phyloP scores from a whole-genome alignment of 1,284 basidiomycete species.

The Moesziomyces sp. region DNA sequence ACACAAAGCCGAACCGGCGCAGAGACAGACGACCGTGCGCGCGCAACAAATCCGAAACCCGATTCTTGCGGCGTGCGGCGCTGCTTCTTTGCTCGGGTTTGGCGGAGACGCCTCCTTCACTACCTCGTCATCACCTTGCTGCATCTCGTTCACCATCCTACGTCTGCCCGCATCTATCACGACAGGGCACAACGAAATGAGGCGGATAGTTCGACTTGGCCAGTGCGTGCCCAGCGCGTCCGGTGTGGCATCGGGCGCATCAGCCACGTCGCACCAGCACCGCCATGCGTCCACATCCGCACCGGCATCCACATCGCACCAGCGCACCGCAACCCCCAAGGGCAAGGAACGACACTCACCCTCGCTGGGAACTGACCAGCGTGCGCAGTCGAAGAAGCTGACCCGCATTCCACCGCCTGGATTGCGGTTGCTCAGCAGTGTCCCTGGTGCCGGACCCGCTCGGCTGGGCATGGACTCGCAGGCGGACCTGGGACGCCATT shows the following conservation, averaged over 20 bases:
- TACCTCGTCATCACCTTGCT: not conserved
- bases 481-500: conserved; percentile 71
- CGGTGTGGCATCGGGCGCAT: too few species aligned
- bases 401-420: conserved; percentile 6
- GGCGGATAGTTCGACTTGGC: conserved; percentile 1
- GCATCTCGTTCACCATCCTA: not conserved
- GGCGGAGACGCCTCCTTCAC: conserved; percentile 1
- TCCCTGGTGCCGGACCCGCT: not conserved
- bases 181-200: conserved; percentile 7
- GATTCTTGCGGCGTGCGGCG: not conserved
- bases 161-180: too few species aligned
- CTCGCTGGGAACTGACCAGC: not conserved
- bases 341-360: conserved; percentile 16
- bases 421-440: conserved; percentile 15
- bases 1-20: conserved; percentile 3
- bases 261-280: not conserved
- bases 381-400: not conserved
- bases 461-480: conserved; percentile 36
- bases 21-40: conserved; percentile 13
- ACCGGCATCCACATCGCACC: conserved; percentile 2
- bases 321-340: conserved; percentile 5
- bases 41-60: conserved; percentile 17
- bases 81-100: conserved; percentile 6
- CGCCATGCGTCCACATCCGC: conserved; percentile 10
- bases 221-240: not conserved